Conservation (phyloP, 2,329 filamentous ascomycete species). For the Ampelomyces quisqualis region DNA sequence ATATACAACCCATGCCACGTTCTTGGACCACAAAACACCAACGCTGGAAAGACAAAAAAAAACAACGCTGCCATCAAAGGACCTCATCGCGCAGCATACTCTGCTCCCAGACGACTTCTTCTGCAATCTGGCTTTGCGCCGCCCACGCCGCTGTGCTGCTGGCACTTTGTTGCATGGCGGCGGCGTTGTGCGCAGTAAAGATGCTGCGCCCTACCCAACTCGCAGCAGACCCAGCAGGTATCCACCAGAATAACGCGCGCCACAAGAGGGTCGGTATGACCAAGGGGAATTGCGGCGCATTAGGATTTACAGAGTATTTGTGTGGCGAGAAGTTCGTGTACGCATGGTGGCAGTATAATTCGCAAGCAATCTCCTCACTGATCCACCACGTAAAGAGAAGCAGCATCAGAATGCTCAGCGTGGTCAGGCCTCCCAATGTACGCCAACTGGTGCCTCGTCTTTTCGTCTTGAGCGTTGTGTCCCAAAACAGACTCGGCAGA, state of each 20-base stretch:
- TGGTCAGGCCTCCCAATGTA: conserved; percentile 40
- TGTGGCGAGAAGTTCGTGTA: conserved; percentile 50
- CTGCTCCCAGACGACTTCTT: conserved; percentile 24
- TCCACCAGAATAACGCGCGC: conserved; percentile 43
- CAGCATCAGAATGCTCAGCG: conserved; percentile 45
- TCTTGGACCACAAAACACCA: conserved; percentile 9
- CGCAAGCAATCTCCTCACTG: conserved; percentile 51
- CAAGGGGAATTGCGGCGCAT: conserved; percentile 57
- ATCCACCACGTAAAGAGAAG: conserved; percentile 52
- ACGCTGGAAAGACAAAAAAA: conserved; percentile 14
- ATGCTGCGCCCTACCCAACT: conserved; percentile 21
- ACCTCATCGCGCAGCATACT: conserved; percentile 31
- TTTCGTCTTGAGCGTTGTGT: conserved; percentile 19
- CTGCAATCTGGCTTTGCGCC: conserved; percentile 8
- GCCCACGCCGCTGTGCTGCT: conserved; percentile 9
- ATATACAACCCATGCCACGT: not conserved
- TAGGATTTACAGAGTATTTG: conserved; percentile 53
- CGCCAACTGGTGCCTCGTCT: conserved; percentile 12
- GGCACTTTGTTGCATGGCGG: not conserved
- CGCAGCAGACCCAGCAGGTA: conserved; percentile 27
- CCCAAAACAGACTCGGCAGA: conserved; percentile 34
- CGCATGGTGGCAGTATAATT: conserved; percentile 54
- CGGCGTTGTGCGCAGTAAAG: conserved; percentile 1
- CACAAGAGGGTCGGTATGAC: conserved; percentile 58
- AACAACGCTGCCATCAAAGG: conserved; percentile 10